Percentiles rank a stretch among this genome's conserved stretches.
These are phyloP conservation scores for Hyaloperonospora brassicae DNA, from an alignment of 352 stramenopile genomes.

Conservation along the genomic window DNA sequence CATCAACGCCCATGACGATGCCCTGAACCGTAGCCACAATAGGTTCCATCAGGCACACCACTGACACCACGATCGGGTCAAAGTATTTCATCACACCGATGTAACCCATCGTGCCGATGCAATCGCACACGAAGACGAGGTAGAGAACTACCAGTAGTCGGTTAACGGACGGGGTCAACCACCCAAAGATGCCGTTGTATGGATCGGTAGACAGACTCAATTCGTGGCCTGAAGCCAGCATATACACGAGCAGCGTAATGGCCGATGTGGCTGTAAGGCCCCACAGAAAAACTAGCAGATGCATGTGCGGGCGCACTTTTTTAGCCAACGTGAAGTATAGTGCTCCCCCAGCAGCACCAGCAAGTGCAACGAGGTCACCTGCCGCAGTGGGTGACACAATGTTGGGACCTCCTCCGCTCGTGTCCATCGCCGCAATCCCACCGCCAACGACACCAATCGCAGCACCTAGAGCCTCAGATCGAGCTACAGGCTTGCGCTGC, in stretches of 20 bases:
- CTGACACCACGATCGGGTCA: slow-evolving; percentile 83
- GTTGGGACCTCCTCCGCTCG: slow-evolving; percentile 27
- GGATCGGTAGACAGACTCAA: slow-evolving; percentile 51
- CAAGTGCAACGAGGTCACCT: slow-evolving; percentile 64
- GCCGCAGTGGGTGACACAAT: slow-evolving; percentile 41
- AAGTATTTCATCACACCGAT: slow-evolving; percentile 92
- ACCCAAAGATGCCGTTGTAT: slow-evolving; percentile 77
- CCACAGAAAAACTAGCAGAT: slow-evolving; percentile 64
- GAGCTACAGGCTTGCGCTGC: slow-evolving; percentile 44
- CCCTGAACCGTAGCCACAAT: slow-evolving; percentile 77
- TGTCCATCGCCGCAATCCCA: slow-evolving; percentile 61
- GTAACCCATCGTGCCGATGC: slow-evolving; percentile 85
- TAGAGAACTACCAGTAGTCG: slow-evolving; percentile 71
- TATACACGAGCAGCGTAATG: slow-evolving; percentile 47
- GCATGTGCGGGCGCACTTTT: slow-evolving; percentile 62
- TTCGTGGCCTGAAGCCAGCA: slow-evolving; percentile 49
- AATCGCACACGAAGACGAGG: slow-evolving; percentile 82
- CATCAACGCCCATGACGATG: slow-evolving; percentile 61
- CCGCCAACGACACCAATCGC: slow-evolving; percentile 65
- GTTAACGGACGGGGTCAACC: slow-evolving; percentile 46
- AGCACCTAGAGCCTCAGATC: slow-evolving; percentile 56
- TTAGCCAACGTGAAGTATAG: slow-evolving; percentile 77
- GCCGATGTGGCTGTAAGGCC: slow-evolving; percentile 49
- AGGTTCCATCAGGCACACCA: slow-evolving; percentile 83
- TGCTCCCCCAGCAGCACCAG: slow-evolving; percentile 55